A percentile compares a stretch with the other conserved stretches of the same genome.
phyloP scores from a whole-genome alignment of 192 early-diverging fungal species.

The Jimgerdemannia flammicorona region DNA sequence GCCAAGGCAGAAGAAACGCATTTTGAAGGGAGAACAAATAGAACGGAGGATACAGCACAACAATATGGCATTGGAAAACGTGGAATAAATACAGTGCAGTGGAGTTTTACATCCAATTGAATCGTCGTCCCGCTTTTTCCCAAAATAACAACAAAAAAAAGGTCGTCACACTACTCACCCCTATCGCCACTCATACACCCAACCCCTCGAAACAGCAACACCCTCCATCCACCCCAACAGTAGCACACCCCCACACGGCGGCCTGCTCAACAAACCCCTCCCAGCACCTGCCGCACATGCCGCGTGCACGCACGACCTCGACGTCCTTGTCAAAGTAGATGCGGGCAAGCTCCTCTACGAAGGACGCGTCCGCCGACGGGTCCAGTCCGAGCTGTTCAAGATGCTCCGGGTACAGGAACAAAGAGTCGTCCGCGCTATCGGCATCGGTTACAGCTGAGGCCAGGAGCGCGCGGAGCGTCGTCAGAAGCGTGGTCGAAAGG shows the following conservation, averaged over 20 bases:
- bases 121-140: no score
- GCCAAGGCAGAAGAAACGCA: no score
- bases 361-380: constrained; percentile 28
- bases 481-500: constrained; percentile 29
- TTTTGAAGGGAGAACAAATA: no score
- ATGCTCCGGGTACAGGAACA: constrained; percentile 26
- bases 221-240: not conserved
- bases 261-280: not conserved
- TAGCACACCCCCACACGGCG: not conserved
- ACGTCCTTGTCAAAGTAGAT: constrained; percentile 43
- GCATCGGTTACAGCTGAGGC: constrained; percentile 22
- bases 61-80: no score
- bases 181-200: not conserved
- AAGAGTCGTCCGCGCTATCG: constrained; percentile 14
- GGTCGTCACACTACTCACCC: no score
- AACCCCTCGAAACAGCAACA: constrained; percentile 1
- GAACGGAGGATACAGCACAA: no score
- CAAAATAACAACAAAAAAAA: no score
- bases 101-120: no score
- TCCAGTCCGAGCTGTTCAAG: constrained; percentile 42
- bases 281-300: not conserved
- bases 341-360: constrained; percentile 35
- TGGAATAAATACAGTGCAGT: no score
- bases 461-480: constrained; percentile 22
- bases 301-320: constrained; percentile 1